Evolutionary conservation across 2,329 filamentous ascomycete species (phyloP), one percentile per base, ranked within the genome.

Genomic region (Tolypocladium cylindrosporum): DNA sequence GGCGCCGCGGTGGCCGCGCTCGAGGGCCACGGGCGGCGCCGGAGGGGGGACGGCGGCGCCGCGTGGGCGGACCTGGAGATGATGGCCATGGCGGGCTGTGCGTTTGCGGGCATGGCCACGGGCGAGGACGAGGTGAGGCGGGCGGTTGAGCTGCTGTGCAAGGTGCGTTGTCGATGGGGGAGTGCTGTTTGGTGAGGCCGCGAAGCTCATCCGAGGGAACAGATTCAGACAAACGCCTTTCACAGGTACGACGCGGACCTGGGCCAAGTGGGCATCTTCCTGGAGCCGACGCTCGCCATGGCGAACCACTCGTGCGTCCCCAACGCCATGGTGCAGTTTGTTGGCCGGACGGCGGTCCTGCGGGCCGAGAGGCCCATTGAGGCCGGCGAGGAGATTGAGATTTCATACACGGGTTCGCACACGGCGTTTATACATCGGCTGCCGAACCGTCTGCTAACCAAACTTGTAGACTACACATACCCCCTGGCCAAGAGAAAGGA

Each of bases 171-270:
- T 7, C 16, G 1, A n/a, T n/a, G 45, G 31, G 4, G 1, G 3
- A 5, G 9, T 19, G 48, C 16, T 13, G 31, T 7, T 21, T 6
- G 11, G 13, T 4, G 48, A 9, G 14, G 6, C 2, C 43, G 27
- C 39, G 24, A 31, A 10, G 36, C 58, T 63, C 7, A 65, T 37
- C 37, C 10, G 40, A 19, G 39, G 4, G 3, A 3, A 37, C 58
- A 86, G 82, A 77, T 85, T 59, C 77, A 83, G 66, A 83, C 82
- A 42, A 87, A 87, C 68, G 76, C 82, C 4, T 87, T 87, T 66
- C 81, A 82, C 64, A 73, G 80, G 56, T 73, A 74, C 34, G 81
- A 85, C 56, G 67, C 71, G 2, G 81, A 86, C 63, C 67, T 79
- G 9, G 79, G 75, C 1, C 73, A 79, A 57, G 73, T 77, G 1